Percentiles rank a stretch among this genome's conserved stretches.
These are phyloP conservation scores for Penicillium decumbens DNA, from an alignment of 2,329 filamentous ascomycete species.

Conservation along the genomic window DNA sequence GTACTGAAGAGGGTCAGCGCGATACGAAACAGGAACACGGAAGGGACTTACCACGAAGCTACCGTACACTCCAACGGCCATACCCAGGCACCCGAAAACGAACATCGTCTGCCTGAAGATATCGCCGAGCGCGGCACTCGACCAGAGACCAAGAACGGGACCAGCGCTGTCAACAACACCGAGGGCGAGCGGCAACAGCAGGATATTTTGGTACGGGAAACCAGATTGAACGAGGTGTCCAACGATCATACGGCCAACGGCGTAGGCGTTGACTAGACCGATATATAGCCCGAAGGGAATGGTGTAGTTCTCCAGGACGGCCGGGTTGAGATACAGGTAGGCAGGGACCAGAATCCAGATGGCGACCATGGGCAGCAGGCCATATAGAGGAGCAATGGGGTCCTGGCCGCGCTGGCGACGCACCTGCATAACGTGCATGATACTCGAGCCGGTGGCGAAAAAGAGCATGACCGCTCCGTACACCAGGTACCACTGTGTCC, in stretches of 20 bases:
- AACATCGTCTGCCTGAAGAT: slow-evolving; percentile 87
- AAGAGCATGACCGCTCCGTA: slow-evolving; percentile 78
- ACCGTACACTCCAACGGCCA: slow-evolving; percentile 85
- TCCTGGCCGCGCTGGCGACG: slow-evolving; percentile 69
- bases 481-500: slow-evolving; percentile 88
- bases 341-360: slow-evolving; percentile 71
- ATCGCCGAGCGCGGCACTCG: slow-evolving; percentile 62
- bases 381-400: slow-evolving; percentile 64
- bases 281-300: slow-evolving; percentile 87
- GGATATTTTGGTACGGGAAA: slow-evolving; percentile 87
- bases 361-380: slow-evolving; percentile 73
- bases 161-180: slow-evolving; percentile 78
- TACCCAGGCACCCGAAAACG: slow-evolving; percentile 80
- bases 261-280: slow-evolving; percentile 88
- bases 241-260: slow-evolving; percentile 91
- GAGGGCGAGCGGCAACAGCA: slow-evolving; percentile 70
- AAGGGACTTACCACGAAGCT: slow-evolving; percentile 69
- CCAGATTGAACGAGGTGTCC: slow-evolving; percentile 81
- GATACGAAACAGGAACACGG: background rate
- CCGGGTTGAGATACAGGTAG: slow-evolving; percentile 81
- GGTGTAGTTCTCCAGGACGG: slow-evolving; percentile 75
- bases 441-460: slow-evolving; percentile 71
- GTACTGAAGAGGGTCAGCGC: slow-evolving; percentile 42
- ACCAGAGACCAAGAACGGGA: slow-evolving; percentile 64
- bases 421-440: slow-evolving; percentile 76